phyloP scores from a whole-genome alignment of 129 eudicot genomes.

The Arctium lappa region DNA sequence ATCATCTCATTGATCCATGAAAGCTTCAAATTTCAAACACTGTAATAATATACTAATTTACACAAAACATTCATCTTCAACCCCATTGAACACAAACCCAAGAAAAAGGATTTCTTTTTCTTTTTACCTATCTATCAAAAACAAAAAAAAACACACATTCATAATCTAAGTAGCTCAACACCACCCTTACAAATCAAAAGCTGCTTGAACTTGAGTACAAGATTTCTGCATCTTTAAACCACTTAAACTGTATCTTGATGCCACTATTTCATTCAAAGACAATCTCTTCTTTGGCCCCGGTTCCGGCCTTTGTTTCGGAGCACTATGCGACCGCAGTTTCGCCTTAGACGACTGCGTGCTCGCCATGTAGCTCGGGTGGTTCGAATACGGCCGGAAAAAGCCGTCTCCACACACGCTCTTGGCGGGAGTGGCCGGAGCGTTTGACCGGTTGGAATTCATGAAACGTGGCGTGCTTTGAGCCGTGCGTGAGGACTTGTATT shows the following conservation, averaged over 20 bases:
- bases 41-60: conserved; percentile 30
- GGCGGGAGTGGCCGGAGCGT: conserved; percentile 59
- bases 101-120: conserved; percentile 38
- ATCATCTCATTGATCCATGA: conserved; percentile 18
- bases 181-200: conserved; percentile 28
- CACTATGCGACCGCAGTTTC: conserved; percentile 81
- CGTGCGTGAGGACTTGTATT: conserved; percentile 47
- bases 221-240: conserved; percentile 86
- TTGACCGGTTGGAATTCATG: conserved; percentile 35
- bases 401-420: conserved; percentile 86
- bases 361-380: conserved; percentile 79
- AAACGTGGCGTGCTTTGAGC: conserved; percentile 88
- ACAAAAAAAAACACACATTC: not conserved
- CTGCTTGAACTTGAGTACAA: conserved; percentile 60
- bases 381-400: conserved; percentile 61
- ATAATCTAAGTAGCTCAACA: conserved; percentile 6
- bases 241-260: conserved; percentile 78
- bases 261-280: conserved; percentile 74
- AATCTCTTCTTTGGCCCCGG: conserved; percentile 59
- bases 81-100: conserved; percentile 27
- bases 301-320: conserved; percentile 89
- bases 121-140: conserved; percentile 31
- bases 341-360: conserved; percentile 82
- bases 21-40: conserved; percentile 17
- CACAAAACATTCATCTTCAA: conserved; percentile 35